Evolutionary conservation across 805 yeast genomes (phyloP).

Genomic region (Kodamaea leandrae): DNA sequence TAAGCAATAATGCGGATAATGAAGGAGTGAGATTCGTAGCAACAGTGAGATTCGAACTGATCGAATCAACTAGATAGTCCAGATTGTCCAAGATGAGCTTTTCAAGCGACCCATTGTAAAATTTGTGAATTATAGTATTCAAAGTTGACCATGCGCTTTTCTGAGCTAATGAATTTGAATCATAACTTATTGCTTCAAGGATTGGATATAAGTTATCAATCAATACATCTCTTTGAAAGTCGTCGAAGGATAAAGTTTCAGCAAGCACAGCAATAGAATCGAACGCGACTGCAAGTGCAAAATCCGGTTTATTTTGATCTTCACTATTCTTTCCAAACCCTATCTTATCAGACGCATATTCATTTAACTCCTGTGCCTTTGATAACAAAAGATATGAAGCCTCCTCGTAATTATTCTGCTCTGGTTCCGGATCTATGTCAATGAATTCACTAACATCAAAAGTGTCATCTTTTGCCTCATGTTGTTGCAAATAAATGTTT

Average conservation of each 20-base stretch:
- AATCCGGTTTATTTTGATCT: slow-evolving; percentile 17
- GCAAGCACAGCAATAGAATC: slow-evolving; percentile 41
- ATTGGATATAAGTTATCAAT: slow-evolving; percentile 72
- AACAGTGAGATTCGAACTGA: slow-evolving; percentile 68
- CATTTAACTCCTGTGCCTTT: slow-evolving; percentile 43
- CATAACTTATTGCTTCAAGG: slow-evolving; percentile 65
- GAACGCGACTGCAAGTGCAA: slow-evolving; percentile 40
- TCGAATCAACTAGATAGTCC: slow-evolving; percentile 77
- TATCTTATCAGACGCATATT: slow-evolving; percentile 22
- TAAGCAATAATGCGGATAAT: slow-evolving; percentile 64
- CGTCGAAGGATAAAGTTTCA: slow-evolving; percentile 20
- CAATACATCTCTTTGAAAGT: slow-evolving; percentile 49
- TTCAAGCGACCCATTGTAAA: slow-evolving; percentile 52
- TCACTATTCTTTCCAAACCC: slow-evolving; percentile 9
- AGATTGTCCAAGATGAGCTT: slow-evolving; percentile 61
- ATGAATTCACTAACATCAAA: slow-evolving; percentile 20
- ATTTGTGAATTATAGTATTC: slow-evolving; percentile 45
- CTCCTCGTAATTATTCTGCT: slow-evolving; percentile 20
- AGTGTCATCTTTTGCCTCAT: slow-evolving; percentile 19
- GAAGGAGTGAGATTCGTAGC: slow-evolving; percentile 69
- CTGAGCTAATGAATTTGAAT: slow-evolving; percentile 42
- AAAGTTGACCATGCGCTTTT: slow-evolving; percentile 57
- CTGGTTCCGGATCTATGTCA: slow-evolving; percentile 22
- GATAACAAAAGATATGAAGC: slow-evolving; percentile 28
- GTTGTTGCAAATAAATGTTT: slow-evolving; percentile 17